Base-by-base conservation (phyloP, 2,329 filamentous ascomycete species). In the Exophiala dermatitidis region DNA sequence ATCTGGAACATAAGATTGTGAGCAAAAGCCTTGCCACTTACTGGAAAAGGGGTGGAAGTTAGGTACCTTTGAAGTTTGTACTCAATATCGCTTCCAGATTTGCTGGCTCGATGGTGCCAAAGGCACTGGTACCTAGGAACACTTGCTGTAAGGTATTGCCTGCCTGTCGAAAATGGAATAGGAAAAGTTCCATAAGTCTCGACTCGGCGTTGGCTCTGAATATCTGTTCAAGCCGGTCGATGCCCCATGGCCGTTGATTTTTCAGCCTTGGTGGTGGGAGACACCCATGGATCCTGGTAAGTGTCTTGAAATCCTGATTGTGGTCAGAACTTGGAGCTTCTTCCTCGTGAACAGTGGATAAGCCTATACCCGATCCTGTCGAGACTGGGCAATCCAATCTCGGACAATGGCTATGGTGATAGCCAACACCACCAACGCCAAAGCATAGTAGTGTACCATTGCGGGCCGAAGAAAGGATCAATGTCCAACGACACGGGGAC, bases 171-270 rank as follows among this genome's bases (percentile, higher is more conserved):
- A 67, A 67, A 52, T 67, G 65, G 33, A 66, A 65, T 2, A 66
- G 56, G 46, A 68, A 67, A n/a, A 67, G 54, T 41, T 67, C 67
- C 65, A 69, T 68, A 30, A 68, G 57, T 29, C 65, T 54, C 28
- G 59, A 63, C 33, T 68, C 64, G 3, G 54, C 54, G 50, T 68
- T 59, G 4, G 65, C 66, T 26, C 59, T 55, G 47, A 65, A 68
- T 3, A 69, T 70, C 53, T 71, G 66, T 45, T 59, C 54, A 28
- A 66, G 42, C n/a, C 65, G 40, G 49, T 67, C 65, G 7, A 67
- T 50, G 3, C 63, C 65, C 29, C 63, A 48, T 8, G 63, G 65
- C 54, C 64, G 62, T 51, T 62, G 62, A 54, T 60, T 48, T 30
- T 50, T 42, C 37, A 62, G 61, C 12, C 42, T 49, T 33, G 54